Evolutionary conservation across 257 asterid species (phyloP), one percentile per base, ranked within the genome.

Genomic region (Echium plantagineum): DNA sequence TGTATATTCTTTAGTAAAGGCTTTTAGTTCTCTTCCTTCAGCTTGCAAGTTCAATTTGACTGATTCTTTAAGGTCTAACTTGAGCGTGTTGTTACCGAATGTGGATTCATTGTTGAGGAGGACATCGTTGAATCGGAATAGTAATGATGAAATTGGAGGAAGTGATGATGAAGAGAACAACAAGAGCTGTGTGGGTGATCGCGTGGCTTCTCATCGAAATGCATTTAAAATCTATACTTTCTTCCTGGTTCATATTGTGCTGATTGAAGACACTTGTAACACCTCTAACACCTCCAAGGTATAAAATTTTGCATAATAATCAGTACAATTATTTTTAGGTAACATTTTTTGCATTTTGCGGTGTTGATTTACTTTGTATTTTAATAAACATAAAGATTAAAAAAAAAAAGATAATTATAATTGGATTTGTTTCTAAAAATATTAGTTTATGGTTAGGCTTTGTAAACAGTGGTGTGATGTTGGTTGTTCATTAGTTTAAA

Each of bases 21-120:
- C 77, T 21, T 91, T 88, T 61, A 60, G 71, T 54, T 49, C 66
- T 42, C 85, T 91, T 49, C 67, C 72, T 20, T 71, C 90, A 0
- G 75, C 72, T 1, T 75, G 89, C 81, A 91, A 91, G 79, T 70
- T 91, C 76, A 82, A 84, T 71, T 65, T 91, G 66, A 94, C 75
- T 74, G 98, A 91, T 77, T 73, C 94, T 15, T 66, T 91, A 71
- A 85, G 97, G 94, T 91, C 94, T 59, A 88, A 91, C 72, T 75
- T 91, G 52, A 85, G 95, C 62, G 98, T 91, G 31, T 62, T 91
- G 68, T 74, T 91, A 61, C 98, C 98, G 3, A 85, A 85, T 69
- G 94, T 88, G 5, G 95, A 85, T 68, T 82, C 83, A 5, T 77
- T 87, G 71, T 32, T 71, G 66, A 59, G 80, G 71, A 35, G 46